Evolutionary conservation across 768 basidiomycete genomes (phyloP).

Genomic region (Leucocoprinus leucothites): DNA sequence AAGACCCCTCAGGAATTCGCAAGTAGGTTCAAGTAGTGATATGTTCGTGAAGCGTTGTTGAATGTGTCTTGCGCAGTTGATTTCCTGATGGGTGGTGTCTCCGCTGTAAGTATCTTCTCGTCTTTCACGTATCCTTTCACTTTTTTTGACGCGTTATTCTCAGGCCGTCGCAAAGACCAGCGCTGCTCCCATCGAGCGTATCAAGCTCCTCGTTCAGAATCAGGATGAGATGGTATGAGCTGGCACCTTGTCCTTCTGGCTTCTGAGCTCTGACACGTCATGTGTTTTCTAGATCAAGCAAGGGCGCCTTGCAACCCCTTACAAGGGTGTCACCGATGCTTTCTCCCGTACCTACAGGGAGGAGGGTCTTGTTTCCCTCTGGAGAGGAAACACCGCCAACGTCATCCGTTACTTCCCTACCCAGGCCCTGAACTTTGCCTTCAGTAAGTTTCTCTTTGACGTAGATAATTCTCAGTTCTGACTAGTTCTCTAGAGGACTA

Average conservation of each 20-base stretch:
- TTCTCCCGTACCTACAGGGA: constrained; percentile 90
- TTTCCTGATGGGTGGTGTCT: constrained; percentile 97
- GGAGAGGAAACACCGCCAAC: constrained; percentile 99
- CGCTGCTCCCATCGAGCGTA: constrained; percentile 99
- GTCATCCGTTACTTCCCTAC: constrained; percentile 99
- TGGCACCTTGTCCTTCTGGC: not conserved
- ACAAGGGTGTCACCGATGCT: constrained; percentile 95
- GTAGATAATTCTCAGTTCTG: not conserved
- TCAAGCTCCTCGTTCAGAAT: constrained; percentile 98
- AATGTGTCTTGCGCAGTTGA: constrained; percentile 53
- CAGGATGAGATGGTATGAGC: constrained; percentile 98
- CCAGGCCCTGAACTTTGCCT: constrained; percentile 99
- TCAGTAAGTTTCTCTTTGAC: constrained; percentile 65
- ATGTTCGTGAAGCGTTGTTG: constrained; percentile 13
- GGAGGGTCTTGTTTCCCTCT: constrained; percentile 93
- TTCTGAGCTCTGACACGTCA: constrained; percentile 31
- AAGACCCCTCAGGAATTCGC: constrained; percentile 93
- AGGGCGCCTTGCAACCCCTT: constrained; percentile 92
- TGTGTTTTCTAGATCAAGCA: constrained; percentile 81
- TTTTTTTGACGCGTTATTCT: constrained; percentile 17
- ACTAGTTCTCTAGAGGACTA: constrained; percentile 71
- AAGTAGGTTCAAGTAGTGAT: constrained; percentile 41
- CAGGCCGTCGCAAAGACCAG: constrained; percentile 99
- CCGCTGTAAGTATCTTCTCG: constrained; percentile 62
- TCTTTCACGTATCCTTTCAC: not conserved